Percentiles rank a stretch among this genome's conserved stretches.
Evolutionary conservation across 257 asterid species (phyloP).

Genomic region (Solanum acaule): DNA sequence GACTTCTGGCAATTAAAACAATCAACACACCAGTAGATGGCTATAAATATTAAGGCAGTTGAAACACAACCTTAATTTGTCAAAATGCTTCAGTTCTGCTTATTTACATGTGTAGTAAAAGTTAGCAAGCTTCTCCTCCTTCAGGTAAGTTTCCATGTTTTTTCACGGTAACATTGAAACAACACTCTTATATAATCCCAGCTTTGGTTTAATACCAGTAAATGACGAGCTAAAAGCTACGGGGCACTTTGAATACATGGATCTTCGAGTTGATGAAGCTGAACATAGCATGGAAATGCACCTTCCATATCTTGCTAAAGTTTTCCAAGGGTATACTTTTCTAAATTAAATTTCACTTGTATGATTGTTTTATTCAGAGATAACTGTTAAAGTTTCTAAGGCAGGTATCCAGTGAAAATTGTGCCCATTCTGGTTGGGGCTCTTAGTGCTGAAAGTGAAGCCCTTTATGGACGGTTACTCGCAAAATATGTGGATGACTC

Average conservation of each 20-base stretch:
- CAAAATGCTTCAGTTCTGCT: background rate
- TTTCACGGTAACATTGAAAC: background rate
- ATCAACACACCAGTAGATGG: background rate
- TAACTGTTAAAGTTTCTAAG: slow-evolving; percentile 13
- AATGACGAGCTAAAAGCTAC: slow-evolving; percentile 81
- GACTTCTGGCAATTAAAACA: background rate
- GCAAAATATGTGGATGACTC: slow-evolving; percentile 92
- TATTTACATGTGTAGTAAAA: background rate
- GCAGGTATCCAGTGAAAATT: slow-evolving; percentile 66
- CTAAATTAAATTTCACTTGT: background rate
- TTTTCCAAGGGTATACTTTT: slow-evolving; percentile 72
- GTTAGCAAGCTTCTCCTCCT: background rate
- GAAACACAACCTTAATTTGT: background rate
- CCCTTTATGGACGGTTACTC: slow-evolving; percentile 59
- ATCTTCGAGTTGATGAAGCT: slow-evolving; percentile 84
- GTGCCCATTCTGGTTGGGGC: slow-evolving; percentile 98
- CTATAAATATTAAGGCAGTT: background rate
- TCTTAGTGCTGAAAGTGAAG: slow-evolving; percentile 73
- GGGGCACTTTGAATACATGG: slow-evolving; percentile 87
- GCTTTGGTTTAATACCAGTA: slow-evolving; percentile 31
- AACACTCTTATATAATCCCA: background rate
- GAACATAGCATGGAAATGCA: slow-evolving; percentile 99
- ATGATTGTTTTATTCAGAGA: background rate
- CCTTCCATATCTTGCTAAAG: slow-evolving; percentile 89
- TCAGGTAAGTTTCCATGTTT: background rate